Evolutionary conservation across 371 early-diverging fungal species (phyloP).

Genomic region (Batrachochytrium dendrobatidis): DNA sequence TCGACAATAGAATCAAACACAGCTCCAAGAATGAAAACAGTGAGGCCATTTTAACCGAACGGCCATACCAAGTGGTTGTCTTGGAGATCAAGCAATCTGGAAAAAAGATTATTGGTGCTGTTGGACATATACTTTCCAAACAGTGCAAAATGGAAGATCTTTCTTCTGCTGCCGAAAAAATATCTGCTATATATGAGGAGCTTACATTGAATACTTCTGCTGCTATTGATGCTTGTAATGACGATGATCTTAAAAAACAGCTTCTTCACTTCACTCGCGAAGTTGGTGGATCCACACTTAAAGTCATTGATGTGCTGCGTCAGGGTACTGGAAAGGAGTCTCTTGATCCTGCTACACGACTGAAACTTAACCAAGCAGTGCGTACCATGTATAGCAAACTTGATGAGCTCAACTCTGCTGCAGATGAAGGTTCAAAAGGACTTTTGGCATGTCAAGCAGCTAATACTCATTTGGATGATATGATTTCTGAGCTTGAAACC

Average conservation of each 20-base stretch:
- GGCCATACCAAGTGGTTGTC: conserved; percentile 21
- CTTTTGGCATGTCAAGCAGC: conserved; percentile 27
- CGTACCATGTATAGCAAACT: conserved; percentile 31
- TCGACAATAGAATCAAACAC: conserved; percentile 21
- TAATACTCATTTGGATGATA: conserved; percentile 16
- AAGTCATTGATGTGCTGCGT: conserved; percentile 32
- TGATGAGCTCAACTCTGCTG: conserved; percentile 22
- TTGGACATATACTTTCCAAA: conserved; percentile 29
- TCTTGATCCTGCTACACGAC: conserved; percentile 20
- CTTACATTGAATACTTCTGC: conserved; percentile 12
- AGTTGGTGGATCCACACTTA: conserved; percentile 30
- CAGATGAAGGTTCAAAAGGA: conserved; percentile 35
- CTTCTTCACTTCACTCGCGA: conserved; percentile 24
- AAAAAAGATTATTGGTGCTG: conserved; percentile 24
- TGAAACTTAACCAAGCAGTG: conserved; percentile 30
- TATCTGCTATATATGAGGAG: conserved; percentile 22
- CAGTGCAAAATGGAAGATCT: conserved; percentile 27
- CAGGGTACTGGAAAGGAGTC: conserved; percentile 26
- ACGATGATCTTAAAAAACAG: conserved; percentile 20
- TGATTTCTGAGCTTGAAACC: conserved; percentile 35
- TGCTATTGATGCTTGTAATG: conserved; percentile 24
- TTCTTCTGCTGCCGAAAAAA: conserved; percentile 12
- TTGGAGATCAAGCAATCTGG: conserved; percentile 24
- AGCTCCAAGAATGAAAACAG: conserved; percentile 30
- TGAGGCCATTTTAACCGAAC: conserved; percentile 19